A percentile compares a stretch with the other conserved stretches of the same genome.
Evolutionary conservation across 129 eudicot species (phyloP).

Genomic region (Arctium lappa): DNA sequence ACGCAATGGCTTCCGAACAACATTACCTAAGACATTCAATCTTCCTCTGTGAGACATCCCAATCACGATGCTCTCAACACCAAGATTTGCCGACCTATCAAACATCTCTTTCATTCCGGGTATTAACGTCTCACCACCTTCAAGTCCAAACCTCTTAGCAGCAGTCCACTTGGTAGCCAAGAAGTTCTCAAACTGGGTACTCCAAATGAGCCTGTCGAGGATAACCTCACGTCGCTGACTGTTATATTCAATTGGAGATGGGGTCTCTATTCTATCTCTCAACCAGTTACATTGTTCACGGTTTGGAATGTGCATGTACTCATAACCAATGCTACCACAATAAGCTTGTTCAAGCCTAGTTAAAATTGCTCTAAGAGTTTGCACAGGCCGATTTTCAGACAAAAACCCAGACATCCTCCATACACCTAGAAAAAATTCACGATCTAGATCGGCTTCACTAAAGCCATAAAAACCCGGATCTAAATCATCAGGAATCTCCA

Average conservation of each 20-base stretch:
- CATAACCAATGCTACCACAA: conserved; percentile 90
- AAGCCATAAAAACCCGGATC: conserved; percentile 79
- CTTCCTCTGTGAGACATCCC: conserved; percentile 99
- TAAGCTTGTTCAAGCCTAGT: conserved; percentile 95
- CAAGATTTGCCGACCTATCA: conserved; percentile 90
- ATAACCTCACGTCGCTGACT: conserved; percentile 82
- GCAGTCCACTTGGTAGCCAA: conserved; percentile 98
- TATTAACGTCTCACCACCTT: conserved; percentile 91
- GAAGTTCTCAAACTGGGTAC: conserved; percentile 90
- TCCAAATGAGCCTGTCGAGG: conserved; percentile 85
- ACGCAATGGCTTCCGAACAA: conserved; percentile 78
- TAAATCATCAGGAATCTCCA: conserved; percentile 65
- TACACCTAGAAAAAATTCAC: conserved; percentile 90
- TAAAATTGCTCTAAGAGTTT: conserved; percentile 74
- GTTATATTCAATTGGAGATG: conserved; percentile 63
- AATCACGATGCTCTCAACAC: conserved; percentile 93
- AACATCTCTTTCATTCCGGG: conserved; percentile 99
- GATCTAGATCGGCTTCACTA: conserved; percentile 75
- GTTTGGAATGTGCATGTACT: conserved; percentile 93
- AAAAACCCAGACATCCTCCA: conserved; percentile 92
- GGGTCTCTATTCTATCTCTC: conserved; percentile 90
- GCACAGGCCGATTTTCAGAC: conserved; percentile 97
- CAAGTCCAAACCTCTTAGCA: conserved; percentile 95
- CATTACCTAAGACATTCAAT: conserved; percentile 87
- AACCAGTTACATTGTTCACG: conserved; percentile 90